phyloP scores from a whole-genome alignment of 1,139 yeast genomes.

The Yamadazyma atmosphaerica region DNA sequence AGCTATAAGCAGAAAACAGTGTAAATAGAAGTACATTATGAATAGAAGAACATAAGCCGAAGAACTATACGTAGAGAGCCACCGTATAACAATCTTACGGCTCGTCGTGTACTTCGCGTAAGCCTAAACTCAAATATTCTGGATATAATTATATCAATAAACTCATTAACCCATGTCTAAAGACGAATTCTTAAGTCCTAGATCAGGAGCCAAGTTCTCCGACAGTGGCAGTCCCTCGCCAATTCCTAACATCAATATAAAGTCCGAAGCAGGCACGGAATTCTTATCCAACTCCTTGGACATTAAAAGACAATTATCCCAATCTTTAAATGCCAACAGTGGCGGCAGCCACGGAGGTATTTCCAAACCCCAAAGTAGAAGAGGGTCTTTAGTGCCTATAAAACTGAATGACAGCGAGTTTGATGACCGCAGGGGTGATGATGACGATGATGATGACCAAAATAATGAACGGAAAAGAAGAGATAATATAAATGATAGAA shows the following conservation, averaged over 20 bases:
- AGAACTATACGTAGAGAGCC: no score
- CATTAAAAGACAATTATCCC: slow-evolving; percentile 26
- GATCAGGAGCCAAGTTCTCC: not conserved
- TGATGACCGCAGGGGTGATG: slow-evolving; percentile 26
- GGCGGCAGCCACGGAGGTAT: slow-evolving; percentile 34
- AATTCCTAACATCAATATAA: slow-evolving; percentile 30
- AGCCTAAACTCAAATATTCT: no score
- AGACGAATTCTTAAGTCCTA: slow-evolving; percentile 11
- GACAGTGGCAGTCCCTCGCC: slow-evolving; percentile 9
- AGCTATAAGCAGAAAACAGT: no score
- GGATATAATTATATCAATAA: not conserved
- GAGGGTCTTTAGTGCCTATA: slow-evolving; percentile 33
- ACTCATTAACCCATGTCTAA: slow-evolving; percentile 5
- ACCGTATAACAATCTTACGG: no score
- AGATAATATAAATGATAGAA: slow-evolving; percentile 87
- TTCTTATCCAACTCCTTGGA: slow-evolving; percentile 29
- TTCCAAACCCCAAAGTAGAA: slow-evolving; percentile 42
- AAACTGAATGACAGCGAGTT: slow-evolving; percentile 32
- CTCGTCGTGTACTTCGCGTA: no score
- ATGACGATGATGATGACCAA: slow-evolving; percentile 35
- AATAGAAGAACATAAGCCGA: no score
- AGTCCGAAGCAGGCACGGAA: slow-evolving; percentile 28
- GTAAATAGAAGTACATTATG: no score
- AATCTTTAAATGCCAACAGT: slow-evolving; percentile 29
- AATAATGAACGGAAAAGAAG: slow-evolving; percentile 68